Base-by-base conservation (phyloP, 768 basidiomycete species). In the Psilocybe cubensis region DNA sequence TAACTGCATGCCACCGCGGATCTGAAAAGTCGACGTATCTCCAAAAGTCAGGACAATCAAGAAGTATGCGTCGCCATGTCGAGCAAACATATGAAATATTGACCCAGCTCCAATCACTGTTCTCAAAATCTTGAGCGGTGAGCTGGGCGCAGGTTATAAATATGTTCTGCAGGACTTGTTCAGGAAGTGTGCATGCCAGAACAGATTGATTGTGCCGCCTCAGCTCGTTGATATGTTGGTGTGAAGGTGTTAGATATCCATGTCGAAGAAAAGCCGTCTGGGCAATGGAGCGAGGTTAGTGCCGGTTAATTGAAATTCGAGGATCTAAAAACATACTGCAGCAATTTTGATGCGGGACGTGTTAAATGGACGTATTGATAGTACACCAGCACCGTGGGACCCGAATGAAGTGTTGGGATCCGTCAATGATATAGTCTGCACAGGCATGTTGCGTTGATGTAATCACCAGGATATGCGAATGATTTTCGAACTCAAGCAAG, bases 11-110 rank as follows among this genome's bases (percentile, higher is more conserved):
- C 68, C 70, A 71, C 61, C 56, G 66, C 4, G 74, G 70, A 60
- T 74, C 67, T 2, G 75, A 70, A 52, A 77, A 79, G 55, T 79
- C 77, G 60, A 77, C 66, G 57, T 70, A 68, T 46, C 68, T 64
- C 77, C 76, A 79, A 21, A 77, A 59, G 14, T 69, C 68, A 18
- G 52, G 66, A 41, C 64, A 69, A n/a, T 66, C 58, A 12, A 76
- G 64, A 17, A 76, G 73, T 21, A 66, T 61, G 24, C 57, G 58
- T 54, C 76, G 68, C 77, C 77, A 79, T 46, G 61, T 49, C 11
- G 71, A 71, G 62, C 77, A 79, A 7, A 77, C 74, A 41, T 73
- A 67, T 3, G 75, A 67, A 28, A 77, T 42, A 31, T 53, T 56
- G 29, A 73, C 62, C 77, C 76, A 79, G 27, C 71, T 68, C 75